These are phyloP conservation scores for Dillenia turbinata DNA, from an alignment of 164 flowering plant species.

Conservation along the genomic window DNA sequence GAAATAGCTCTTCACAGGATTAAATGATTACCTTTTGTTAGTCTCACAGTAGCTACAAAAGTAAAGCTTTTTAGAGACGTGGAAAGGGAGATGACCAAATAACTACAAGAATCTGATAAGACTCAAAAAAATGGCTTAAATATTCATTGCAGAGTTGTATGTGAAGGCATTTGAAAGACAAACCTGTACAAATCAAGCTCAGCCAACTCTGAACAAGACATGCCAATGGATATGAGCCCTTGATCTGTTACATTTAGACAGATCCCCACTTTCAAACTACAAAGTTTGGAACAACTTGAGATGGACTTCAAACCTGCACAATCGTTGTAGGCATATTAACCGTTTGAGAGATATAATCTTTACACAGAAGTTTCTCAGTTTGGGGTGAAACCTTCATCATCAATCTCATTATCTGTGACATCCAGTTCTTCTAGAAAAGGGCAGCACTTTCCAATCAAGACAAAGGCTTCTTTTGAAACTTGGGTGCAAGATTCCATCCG, in stretches of 20 bases:
- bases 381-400: conserved; percentile 64
- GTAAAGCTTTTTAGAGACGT: too few species aligned
- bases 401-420: conserved; percentile 74
- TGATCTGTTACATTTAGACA: conserved; percentile 70
- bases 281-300: conserved; percentile 53
- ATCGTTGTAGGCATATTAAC: neutral
- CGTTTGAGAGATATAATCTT: neutral
- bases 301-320: conserved; percentile 70
- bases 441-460: conserved; percentile 64
- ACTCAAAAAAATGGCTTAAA: too few species aligned
- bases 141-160: too few species aligned
- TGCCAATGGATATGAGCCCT: conserved; percentile 60
- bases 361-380: neutral
- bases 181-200: conserved; percentile 87
- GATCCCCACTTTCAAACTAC: conserved; percentile 72
- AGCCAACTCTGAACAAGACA: conserved; percentile 49
- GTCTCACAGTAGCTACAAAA: too few species aligned
- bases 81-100: too few species aligned
- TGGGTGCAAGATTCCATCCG: conserved; percentile 84
- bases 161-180: too few species aligned
- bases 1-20: too few species aligned
- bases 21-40: too few species aligned
- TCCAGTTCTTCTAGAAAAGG: conserved; percentile 73
- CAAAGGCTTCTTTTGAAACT: conserved; percentile 64
- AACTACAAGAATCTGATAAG: too few species aligned